Base-by-base conservation (phyloP, 805 yeast species). In the Starmerella stellata region DNA sequence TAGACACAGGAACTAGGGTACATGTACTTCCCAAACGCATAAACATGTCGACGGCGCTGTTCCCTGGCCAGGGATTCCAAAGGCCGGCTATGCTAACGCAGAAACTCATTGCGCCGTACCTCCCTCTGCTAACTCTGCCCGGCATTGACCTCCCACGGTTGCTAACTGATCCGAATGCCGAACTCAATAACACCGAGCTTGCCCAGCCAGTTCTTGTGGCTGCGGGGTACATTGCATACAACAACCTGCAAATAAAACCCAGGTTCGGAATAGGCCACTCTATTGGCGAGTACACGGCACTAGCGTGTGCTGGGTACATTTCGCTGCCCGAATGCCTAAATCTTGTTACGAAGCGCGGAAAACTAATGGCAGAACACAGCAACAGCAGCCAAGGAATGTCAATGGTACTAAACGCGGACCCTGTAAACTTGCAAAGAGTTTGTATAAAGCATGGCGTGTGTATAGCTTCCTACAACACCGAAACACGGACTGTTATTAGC, bases 191-290 rank as follows among this genome's bases (percentile, higher is more conserved):
- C 21, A 68, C 73, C 0, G 54, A 63, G 31, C 58, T 65, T 47
- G 73, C 74, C 18, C 76, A 70, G 56, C 75, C 75, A 3, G 65
- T 73, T 19, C 63, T 70, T 9, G 52, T 70, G 23, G 57, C 66
- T 2, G 53, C 69, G 3, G 59, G 69, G 19, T 56, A 50, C 36
- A 51, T 62, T 3, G 51, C 59, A 8, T 48, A 46, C 41, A 53
- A 16, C 47, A 50, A 5, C 37, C 46, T 38, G n/a, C 37, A 25
- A 37, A 17, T 4, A 21, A 19, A 5, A 2, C 9, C 3, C 16
- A 7, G n/a, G 13, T 7, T 4, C 9, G 44, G 59, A 3, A 37
- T 64, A 44, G 74, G 74, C 34, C 74, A 69, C 47, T 68, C 72
- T 2, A 53, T 69, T 21, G 74, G 74, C 4, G 72, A 69, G 48